These are phyloP conservation scores for Pyracantha coccinea DNA, from an alignment of 331 rosid species.

Conservation along the genomic window DNA sequence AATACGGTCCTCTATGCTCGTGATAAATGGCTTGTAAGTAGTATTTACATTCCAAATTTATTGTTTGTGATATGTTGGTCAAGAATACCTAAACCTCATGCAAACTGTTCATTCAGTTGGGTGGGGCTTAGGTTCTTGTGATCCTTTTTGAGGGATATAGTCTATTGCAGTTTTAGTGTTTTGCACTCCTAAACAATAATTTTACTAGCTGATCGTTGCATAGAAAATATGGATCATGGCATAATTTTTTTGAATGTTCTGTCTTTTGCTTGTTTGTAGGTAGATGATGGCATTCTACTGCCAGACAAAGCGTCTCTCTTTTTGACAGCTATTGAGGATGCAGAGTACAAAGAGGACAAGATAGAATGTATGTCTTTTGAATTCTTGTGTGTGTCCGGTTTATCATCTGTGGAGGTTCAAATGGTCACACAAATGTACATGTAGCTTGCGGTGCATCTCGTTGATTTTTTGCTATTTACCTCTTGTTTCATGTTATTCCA, in stretches of 20 bases:
- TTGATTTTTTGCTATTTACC: not conserved
- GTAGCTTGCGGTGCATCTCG: not conserved
- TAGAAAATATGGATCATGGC: not conserved
- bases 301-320: constrained; percentile 86
- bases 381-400: not conserved
- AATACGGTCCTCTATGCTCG: constrained; percentile 43
- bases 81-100: not conserved
- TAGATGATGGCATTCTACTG: constrained; percentile 64
- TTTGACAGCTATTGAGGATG: constrained; percentile 91
- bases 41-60: not conserved
- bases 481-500: constrained; percentile 21
- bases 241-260: not conserved
- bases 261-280: constrained; percentile 30
- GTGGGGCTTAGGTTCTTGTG: not conserved
- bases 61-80: not conserved
- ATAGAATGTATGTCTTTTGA: constrained; percentile 75
- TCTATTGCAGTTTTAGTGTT: not conserved
- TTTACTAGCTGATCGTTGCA: not conserved
- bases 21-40: constrained; percentile 82
- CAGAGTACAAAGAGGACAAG: constrained; percentile 96
- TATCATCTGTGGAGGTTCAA: not conserved
- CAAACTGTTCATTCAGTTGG: not conserved
- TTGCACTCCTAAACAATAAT: not conserved
- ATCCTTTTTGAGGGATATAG: not conserved
- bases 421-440: not conserved